Base-by-base conservation (phyloP, 495 filamentous ascomycete species). In the Aspergillus bridgeri region DNA sequence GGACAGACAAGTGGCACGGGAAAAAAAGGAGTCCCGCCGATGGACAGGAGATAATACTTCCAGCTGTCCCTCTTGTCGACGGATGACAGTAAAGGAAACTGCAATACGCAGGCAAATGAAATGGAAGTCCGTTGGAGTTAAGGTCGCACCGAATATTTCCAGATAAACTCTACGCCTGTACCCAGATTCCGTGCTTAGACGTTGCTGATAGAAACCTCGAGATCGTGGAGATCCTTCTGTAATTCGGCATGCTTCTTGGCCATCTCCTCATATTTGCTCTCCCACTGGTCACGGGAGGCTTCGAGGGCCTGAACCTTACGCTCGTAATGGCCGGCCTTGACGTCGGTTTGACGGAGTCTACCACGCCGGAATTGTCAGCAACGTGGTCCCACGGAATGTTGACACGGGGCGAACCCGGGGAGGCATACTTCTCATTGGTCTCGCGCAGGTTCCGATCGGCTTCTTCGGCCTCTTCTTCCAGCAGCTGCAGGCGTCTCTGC, bases 231-330 rank as follows among this genome's bases (percentile, higher is more conserved):
- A 69, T 98, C 93, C 82, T 92, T 92, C 83, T 96, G 85, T 58
- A 91, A 79, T n/a, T 74, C 69, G 58, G 77, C 74, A 80, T 92
- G 88, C 78, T 96, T 96, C 86, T 92, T 88, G 59, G 84, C 68
- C 85, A 94, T 91, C 71, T 97, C 94, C 77, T 97, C 95, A 75
- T 92, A 98, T 81, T 98, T 97, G 75, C 77, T 66, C 81, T 98
- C 95, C 91, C 92, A 96, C 72, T 90, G 81, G 73, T 96, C 91
- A 61, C 89, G 87, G 65, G 90, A 83, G 57, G 81, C 75, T 76
- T 99, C 94, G 61, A 99, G 86, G 64, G 93, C 96, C 72, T 95
- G 89, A 61, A 99, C 94, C 80, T 99, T 97, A 81, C 95, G 95
- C 79, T 98, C 95, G 78, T 91, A 96, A 82, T 99, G 94, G 60